phyloP scores from a whole-genome alignment of 768 basidiomycete genomes.

The Leccinellum luteum region DNA sequence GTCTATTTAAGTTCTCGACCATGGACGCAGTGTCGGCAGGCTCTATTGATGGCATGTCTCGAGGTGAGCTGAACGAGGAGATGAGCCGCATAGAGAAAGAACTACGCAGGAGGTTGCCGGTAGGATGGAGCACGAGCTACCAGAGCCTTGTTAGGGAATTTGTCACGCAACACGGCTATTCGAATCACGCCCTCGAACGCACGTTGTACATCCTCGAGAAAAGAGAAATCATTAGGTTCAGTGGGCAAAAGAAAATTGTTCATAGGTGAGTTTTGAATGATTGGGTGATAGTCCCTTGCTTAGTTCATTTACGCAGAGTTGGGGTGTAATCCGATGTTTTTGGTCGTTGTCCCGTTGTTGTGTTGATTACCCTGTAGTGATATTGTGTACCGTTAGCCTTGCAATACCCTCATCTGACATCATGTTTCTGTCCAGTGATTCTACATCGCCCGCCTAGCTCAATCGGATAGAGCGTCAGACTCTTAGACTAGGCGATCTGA shows the following conservation, averaged over 20 bases:
- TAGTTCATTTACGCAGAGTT: conserved; percentile 21
- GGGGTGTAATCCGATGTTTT: conserved; percentile 21
- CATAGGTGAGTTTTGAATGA: conserved; percentile 35
- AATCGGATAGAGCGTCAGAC: conserved; percentile 69
- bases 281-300: neutral
- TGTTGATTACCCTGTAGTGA: conserved; percentile 1
- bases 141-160: conserved; percentile 92
- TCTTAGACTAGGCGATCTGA: conserved; percentile 55
- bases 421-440: neutral
- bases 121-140: conserved; percentile 97
- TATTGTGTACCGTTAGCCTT: neutral
- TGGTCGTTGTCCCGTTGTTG: neutral
- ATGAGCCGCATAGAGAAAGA: conserved; percentile 89
- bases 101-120: conserved; percentile 74
- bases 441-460: conserved; percentile 55
- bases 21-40: conserved; percentile 99
- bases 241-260: conserved; percentile 53
- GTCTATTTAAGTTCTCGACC: conserved; percentile 96
- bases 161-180: conserved; percentile 88
- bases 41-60: conserved; percentile 86
- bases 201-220: conserved; percentile 93
- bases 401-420: neutral
- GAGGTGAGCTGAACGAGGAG: conserved; percentile 91
- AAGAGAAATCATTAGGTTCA: conserved; percentile 88
- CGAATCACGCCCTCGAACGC: conserved; percentile 86